Base-by-base conservation (phyloP, 2,329 filamentous ascomycete genomes). In the Fusarium sp. region DNA sequence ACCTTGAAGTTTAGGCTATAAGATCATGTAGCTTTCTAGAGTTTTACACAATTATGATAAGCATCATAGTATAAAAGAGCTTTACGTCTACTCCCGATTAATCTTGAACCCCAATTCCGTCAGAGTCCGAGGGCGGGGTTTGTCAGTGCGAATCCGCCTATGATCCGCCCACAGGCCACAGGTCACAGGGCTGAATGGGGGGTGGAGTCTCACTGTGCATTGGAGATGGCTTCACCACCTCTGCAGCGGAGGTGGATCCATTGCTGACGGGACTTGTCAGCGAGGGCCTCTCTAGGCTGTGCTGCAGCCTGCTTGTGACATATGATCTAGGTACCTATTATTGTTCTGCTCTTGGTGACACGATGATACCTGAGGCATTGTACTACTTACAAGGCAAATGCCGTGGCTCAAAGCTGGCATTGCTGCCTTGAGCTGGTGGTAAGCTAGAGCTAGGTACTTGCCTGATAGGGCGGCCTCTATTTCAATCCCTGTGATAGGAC, bases 381-480 rank as follows among this genome's bases (percentile, higher is more conserved):
- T 48, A 13, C 38, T 48, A 34, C 50, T 36, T 43, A 24, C 34
- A 44, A 65, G 53, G 53, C 61, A 53, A 59, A 58, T 40, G 52
- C 15, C 18, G 20, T n/a, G 39, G 60, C 38, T 40, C 44, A 18
- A 34, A 60, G 33, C 18, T 43, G 34, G 45, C 56, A 33, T 51
- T 71, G 68, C 68, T 71, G 68, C 68, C 68, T 70, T 63, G 42
- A 17, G 39, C 57, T 24, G 54, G 24, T 33, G 28, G 15, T 39
- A 31, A n/a, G 36, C 18, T 31, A 56, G 39, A 66, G 46, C 50
- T 51, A 66, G 46, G 45, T 51, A 28, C 39, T 54, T 36, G 18
- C 24, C 53, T 68, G 38, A 54, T 52, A 64, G 59, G 61, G 15
- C 3, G 5, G 15, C 7, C 10, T 31, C 15, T 24, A 14, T 7